Evolutionary conservation across 176 grass and related monocot genomes (phyloP), one percentile per base, ranked within the genome.

Genomic region (Themeda triandra): DNA sequence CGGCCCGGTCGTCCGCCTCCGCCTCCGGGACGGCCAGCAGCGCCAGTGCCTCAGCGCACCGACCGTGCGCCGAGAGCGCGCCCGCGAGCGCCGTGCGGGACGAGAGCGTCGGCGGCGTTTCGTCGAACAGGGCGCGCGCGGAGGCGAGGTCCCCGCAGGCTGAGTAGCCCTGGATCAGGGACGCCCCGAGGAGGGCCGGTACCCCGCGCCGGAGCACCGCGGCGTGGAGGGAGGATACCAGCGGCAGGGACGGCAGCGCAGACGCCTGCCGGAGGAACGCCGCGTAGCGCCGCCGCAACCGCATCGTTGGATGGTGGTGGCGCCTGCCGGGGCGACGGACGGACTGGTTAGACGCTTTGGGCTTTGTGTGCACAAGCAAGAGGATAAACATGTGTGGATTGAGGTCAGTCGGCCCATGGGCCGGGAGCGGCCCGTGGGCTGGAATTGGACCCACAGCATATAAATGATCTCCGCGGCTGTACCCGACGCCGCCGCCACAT

Each of bases 61-160:
- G 41, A 2, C 92, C 92, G 86, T 94, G 92, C 27, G 86, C 76
- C 11, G 87, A 85, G 45, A 87, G 60, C 4, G 83, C 76, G 24
- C 76, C 37, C 45, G 87, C 78, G 8, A 94, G 75, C 54, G 89
- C 92, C 2, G 92, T 94, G 77, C 45, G 65, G 24, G 74, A 59
- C 3, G 82, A 72, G 78, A 92, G 71, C 77, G 71, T 80, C 36
- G 39, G 76, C 23, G 82, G 36, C 82, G 56, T 75, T 80, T 44
- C 81, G 48, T 89, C 82, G 76, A 89, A 89, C 83, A 81, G 9
- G 13, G 6, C 45, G 63, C 39, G 63, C 15, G 64, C 70, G 40
- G 78, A 85, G 28, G 51, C 18, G 0, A 84, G 77, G 41, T 85
- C 83, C 13, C 82, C 77, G 77, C 78, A 85, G 12, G 83, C 63